These are phyloP conservation scores for Pouteria glomerata DNA, from an alignment of 148 eudicot species.

Conservation along the genomic window DNA sequence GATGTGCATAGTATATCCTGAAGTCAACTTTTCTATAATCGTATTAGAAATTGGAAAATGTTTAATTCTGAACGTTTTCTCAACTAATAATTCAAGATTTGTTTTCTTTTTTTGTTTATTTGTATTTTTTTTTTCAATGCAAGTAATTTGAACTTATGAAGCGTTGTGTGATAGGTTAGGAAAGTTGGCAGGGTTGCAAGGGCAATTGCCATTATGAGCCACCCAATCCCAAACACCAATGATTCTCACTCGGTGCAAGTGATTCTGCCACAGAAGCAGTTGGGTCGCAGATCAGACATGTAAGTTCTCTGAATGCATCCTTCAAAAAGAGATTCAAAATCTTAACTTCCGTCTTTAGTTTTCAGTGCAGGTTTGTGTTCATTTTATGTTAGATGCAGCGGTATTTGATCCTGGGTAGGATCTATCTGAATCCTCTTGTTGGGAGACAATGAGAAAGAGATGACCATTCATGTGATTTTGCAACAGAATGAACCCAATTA, in stretches of 20 bases:
- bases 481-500: not conserved
- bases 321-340: not conserved
- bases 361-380: not conserved
- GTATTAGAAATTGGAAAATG: not conserved
- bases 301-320: slow-evolving; percentile 31
- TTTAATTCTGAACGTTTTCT: not conserved
- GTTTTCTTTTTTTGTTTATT: too few species aligned
- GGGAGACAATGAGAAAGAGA: not conserved
- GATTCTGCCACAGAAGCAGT: slow-evolving; percentile 94
- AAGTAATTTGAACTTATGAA: not conserved
- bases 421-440: not conserved
- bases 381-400: not conserved
- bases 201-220: slow-evolving; percentile 97
- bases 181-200: slow-evolving; percentile 95
- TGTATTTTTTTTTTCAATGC: not conserved
- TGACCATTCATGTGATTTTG: not conserved
- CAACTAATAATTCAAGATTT: not conserved
- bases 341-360: not conserved
- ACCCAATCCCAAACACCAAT: slow-evolving; percentile 82
- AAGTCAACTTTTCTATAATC: not conserved
- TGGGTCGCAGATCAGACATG: slow-evolving; percentile 94
- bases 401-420: not conserved
- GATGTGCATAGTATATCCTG: not conserved
- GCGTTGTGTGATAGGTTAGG: slow-evolving; percentile 50
- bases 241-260: slow-evolving; percentile 91